Base-by-base conservation (phyloP, 371 early-diverging fungal species). In the Lichtheimia ramosa region DNA sequence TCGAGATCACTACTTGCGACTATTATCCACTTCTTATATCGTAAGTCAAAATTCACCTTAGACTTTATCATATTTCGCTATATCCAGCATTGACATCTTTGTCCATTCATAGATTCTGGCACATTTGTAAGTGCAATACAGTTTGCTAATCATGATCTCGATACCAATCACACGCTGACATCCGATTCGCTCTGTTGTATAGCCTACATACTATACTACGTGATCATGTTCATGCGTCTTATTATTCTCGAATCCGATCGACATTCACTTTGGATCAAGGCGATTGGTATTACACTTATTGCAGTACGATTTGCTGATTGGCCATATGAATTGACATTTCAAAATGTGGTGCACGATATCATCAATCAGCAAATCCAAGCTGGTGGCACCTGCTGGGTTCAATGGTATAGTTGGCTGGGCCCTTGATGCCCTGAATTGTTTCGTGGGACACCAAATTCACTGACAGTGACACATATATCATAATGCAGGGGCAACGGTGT, bases 11-110 rank as follows among this genome's bases (percentile, higher is more conserved):
- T 2, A 73, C 70, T 5, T 78, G 79, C 50, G 53, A 67, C 12
- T 69, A 69, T 50, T 78, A 65, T 56, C 78, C 78, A 14, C 62
- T 78, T 5, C 71, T 78, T 54, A 70, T 78, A 15, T 78, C 71
- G 78, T 77, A 77, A 56, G 76, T 54, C 14, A 34, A 16, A 5
- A 15, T 51, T 41, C 6, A 10, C 21, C 27, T 13, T 14, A 24
- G 51, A 43, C 23, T 48, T 15, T 34, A 10, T 16, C 14, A 3
- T 16, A 57, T 27, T 55, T 42, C 18, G 15, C 21, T 6, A 43
- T 46, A 49, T 25, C 8, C 28, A 25, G 16, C 20, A 18, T 42
- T n/a, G 23, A 20, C 25, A 28, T 18, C 39, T 10, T 28, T 43
- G 23, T 43, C 10, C 16, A 52, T 21, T 55, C 4, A 43, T 27